phyloP scores from a whole-genome alignment of 2,329 filamentous ascomycete genomes.

The Aspergillus melleus region DNA sequence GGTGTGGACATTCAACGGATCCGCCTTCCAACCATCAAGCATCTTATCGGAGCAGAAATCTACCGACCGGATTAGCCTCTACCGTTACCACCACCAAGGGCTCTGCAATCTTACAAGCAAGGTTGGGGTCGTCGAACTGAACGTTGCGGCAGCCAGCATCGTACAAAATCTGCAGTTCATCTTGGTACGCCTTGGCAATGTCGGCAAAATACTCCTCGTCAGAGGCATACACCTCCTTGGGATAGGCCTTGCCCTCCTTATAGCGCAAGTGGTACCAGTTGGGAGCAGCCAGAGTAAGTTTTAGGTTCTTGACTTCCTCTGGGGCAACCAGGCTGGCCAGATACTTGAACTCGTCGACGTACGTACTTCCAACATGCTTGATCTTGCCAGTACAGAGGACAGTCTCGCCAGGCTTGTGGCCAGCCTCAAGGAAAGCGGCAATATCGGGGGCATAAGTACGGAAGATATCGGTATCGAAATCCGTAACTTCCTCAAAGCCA shows the following conservation, averaged over 20 bases:
- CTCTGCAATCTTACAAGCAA: slow-evolving; percentile 58
- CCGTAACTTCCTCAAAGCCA: slow-evolving; percentile 55
- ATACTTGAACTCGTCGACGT: slow-evolving; percentile 59
- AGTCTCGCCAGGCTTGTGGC: slow-evolving; percentile 57
- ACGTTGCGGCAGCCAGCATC: slow-evolving; percentile 64
- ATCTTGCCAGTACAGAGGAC: slow-evolving; percentile 61
- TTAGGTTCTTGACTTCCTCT: slow-evolving; percentile 64
- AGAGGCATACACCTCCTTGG: slow-evolving; percentile 55
- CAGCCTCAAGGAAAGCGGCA: slow-evolving; percentile 60
- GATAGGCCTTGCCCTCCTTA: slow-evolving; percentile 57
- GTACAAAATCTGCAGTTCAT: slow-evolving; percentile 62
- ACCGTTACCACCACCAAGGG: slow-evolving; percentile 35
- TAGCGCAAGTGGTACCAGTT: slow-evolving; percentile 70
- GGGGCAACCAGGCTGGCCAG: slow-evolving; percentile 60
- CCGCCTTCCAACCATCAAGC: slow-evolving; percentile 67
- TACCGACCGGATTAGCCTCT: slow-evolving; percentile 29
- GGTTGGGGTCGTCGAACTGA: slow-evolving; percentile 67
- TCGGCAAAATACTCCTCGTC: slow-evolving; percentile 65
- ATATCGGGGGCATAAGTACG: slow-evolving; percentile 62
- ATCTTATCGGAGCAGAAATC: slow-evolving; percentile 75
- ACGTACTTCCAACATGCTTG: slow-evolving; percentile 57
- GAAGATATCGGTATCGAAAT: slow-evolving; percentile 53
- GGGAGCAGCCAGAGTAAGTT: slow-evolving; percentile 67
- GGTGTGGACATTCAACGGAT: slow-evolving; percentile 65
- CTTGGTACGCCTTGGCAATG: slow-evolving; percentile 65